phyloP scores from a whole-genome alignment of 164 flowering plant genomes.

The Vitis labrusca region DNA sequence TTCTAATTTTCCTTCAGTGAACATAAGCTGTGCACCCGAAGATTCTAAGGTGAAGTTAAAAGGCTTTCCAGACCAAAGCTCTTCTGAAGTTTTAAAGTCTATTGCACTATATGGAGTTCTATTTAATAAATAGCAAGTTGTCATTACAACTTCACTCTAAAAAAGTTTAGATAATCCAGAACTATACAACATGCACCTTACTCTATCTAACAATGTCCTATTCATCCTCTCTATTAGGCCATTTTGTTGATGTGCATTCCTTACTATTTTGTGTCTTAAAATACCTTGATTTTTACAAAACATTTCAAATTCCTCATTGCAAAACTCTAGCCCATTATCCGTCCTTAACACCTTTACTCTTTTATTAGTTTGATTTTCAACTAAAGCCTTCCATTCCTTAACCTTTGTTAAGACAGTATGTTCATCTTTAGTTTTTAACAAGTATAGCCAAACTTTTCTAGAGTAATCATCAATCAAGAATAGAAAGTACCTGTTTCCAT shows the following conservation, averaged over 20 bases:
- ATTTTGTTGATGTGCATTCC: slow-evolving; percentile 1
- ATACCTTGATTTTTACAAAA: neutral
- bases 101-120: neutral
- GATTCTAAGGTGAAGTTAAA: neutral
- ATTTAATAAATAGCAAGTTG: neutral
- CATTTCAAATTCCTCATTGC: neutral
- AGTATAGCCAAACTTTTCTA: slow-evolving; percentile 1
- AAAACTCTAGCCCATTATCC: neutral
- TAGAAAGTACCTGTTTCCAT: too few relatives aligned
- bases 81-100: neutral
- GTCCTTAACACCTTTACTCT: neutral
- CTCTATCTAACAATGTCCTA: neutral
- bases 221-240: slow-evolving; percentile 3
- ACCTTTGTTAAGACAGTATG: neutral
- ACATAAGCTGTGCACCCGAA: slow-evolving; percentile 1
- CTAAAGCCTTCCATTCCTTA: neutral
- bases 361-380: neutral
- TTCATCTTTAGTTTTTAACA: slow-evolving; percentile 1
- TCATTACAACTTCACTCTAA: neutral
- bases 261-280: neutral
- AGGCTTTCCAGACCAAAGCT: neutral
- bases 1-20: neutral
- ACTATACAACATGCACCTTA: neutral
- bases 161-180: neutral
- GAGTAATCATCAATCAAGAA: too few relatives aligned